phyloP scores from a whole-genome alignment of 2,329 filamentous ascomycete species.

The Fusarium staphyleae region DNA sequence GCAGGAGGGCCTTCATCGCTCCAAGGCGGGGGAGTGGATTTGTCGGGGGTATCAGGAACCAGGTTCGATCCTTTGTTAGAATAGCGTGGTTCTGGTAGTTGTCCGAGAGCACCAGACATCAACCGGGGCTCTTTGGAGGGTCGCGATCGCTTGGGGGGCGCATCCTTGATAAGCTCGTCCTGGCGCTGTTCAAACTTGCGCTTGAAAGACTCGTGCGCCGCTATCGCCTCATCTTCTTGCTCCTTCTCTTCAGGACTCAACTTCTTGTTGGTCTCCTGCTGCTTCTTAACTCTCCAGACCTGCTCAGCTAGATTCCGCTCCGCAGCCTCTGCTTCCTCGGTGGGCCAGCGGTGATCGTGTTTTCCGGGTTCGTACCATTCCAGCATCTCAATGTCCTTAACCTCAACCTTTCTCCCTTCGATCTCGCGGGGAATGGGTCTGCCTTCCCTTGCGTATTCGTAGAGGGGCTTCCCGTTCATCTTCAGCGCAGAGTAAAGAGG shows the following conservation, averaged over 20 bases:
- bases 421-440: conserved; percentile 87
- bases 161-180: conserved; percentile 63
- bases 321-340: conserved; percentile 75
- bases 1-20: conserved; percentile 74
- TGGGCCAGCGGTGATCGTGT: conserved; percentile 81
- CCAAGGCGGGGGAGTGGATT: conserved; percentile 62
- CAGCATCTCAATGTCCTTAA: conserved; percentile 77
- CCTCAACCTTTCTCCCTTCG: conserved; percentile 78
- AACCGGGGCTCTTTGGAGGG: conserved; percentile 49
- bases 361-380: conserved; percentile 86
- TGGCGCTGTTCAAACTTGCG: conserved; percentile 64
- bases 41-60: conserved; percentile 56
- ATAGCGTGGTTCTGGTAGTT: conserved; percentile 55
- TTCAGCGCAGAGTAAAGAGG: conserved; percentile 93
- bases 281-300: conserved; percentile 68
- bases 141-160: conserved; percentile 47
- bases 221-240: conserved; percentile 61
- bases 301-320: conserved; percentile 81
- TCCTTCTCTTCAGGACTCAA: conserved; percentile 62
- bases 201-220: conserved; percentile 64
- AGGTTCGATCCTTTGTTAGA: conserved; percentile 58
- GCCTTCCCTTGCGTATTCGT: conserved; percentile 93
- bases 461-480: conserved; percentile 91
- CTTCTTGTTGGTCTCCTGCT: conserved; percentile 58
- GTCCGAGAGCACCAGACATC: conserved; percentile 66